Evolutionary conservation across 345 rosid species (phyloP), one percentile per base, ranked within the genome.

Genomic region (Gossypium anomalum): DNA sequence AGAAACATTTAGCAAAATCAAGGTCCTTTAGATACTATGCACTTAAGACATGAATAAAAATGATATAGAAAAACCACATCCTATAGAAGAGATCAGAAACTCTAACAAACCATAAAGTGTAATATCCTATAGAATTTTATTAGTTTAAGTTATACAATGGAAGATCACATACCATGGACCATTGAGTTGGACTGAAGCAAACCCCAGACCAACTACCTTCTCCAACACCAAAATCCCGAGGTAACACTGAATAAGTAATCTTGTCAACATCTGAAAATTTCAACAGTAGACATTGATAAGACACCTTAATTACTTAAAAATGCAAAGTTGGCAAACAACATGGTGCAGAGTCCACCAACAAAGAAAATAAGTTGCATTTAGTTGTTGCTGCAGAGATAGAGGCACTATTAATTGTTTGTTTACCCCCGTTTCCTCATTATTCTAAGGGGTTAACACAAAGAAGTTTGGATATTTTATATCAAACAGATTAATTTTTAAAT

Each of bases 191-290:
- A 85, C 89, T 84, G 79, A 89, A 87, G 84, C 92, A 85, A 44
- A 87, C 83, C 70, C 94, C 94, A 25, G 94, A 84, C 92, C 94
- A 89, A 70, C 92, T 84, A 70, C 87, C 86, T 85, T 89, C 94
- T 82, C 94, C 90, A 66, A 86, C 85, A 67, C 90, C 94, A 84
- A 77, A 81, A 84, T 87, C 90, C 63, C 72, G 86, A 75, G 94
- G 94, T 77, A 88, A 72, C 12, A 79, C 89, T 10, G 92, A 89
- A 80, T 87, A 87, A 11, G 91, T 80, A 65, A 87, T 83, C 76
- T 76, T 75, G 73, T 80, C 86, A 13, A 75, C 80, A 82, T 87
- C 92, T 87, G 86, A 78, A 81, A 77, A 72, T 25, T 69, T 69
- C 56, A 77, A n/a, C 59, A 65, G n/a, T 38, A 51, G 23, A 74